phyloP scores from a whole-genome alignment of 106 monocot genomes.

The Xerophyta viscosa region DNA sequence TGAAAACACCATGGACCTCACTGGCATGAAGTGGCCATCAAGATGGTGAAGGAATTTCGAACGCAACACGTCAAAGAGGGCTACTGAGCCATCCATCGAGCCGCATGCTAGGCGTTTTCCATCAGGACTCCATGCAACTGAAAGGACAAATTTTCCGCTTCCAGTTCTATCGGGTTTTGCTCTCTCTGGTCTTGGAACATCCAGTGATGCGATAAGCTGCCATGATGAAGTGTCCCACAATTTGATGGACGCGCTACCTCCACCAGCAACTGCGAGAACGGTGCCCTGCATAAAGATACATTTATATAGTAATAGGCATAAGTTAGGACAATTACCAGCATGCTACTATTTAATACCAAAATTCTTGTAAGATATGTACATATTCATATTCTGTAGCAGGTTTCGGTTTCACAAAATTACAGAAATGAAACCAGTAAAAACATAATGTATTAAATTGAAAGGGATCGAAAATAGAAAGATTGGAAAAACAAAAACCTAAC shows the following conservation, averaged over 20 bases:
- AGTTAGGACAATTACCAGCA: no score
- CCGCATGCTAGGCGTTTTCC: constrained; percentile 73
- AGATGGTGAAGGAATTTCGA: constrained; percentile 91
- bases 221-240: constrained; percentile 93
- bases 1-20: constrained; percentile 82
- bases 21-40: constrained; percentile 83
- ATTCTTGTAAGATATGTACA: no score
- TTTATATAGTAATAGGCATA: background rate
- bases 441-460: no score
- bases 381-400: no score
- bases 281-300: constrained; percentile 36
- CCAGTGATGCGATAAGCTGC: constrained; percentile 53
- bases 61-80: constrained; percentile 66
- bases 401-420: no score
- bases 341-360: no score
- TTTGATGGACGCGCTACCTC: constrained; percentile 78
- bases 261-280: constrained; percentile 86
- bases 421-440: no score
- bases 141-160: constrained; percentile 73
- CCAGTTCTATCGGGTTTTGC: constrained; percentile 42
- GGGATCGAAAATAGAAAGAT: no score
- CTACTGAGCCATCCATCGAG: constrained; percentile 77
- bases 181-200: constrained; percentile 60
- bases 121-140: constrained; percentile 96
- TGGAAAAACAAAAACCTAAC: no score